Conservation (phyloP, 2,329 filamentous ascomycete species). For the Botrytis tulipae region DNA sequence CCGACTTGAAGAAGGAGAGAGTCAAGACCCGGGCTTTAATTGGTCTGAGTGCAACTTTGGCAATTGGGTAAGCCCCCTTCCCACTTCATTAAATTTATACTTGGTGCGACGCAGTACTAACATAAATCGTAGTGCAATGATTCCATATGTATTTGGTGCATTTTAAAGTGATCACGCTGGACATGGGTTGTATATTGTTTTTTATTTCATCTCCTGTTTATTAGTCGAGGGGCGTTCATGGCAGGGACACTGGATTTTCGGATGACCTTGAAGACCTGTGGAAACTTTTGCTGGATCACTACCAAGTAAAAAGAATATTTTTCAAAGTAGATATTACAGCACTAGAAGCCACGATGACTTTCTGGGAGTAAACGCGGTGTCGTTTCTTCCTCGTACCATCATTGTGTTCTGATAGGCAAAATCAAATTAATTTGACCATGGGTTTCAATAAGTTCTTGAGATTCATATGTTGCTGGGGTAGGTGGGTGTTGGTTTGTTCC, state of each 20-base stretch:
- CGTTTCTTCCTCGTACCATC: slow-evolving; percentile 6
- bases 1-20: slow-evolving; percentile 76
- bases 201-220: slow-evolving; percentile 20
- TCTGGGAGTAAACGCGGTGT: background rate
- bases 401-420: slow-evolving; percentile 21
- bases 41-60: slow-evolving; percentile 82
- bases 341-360: slow-evolving; percentile 13
- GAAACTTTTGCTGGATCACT: slow-evolving; percentile 31
- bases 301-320: slow-evolving; percentile 23
- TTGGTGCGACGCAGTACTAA: slow-evolving; percentile 23
- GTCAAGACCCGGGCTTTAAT: slow-evolving; percentile 83
- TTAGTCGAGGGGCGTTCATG: slow-evolving; percentile 25
- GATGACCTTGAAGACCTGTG: slow-evolving; percentile 13
- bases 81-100: background rate
- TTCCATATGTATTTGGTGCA: slow-evolving; percentile 39
- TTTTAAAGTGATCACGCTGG: slow-evolving; percentile 27
- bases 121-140: slow-evolving; percentile 34
- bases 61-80: slow-evolving; percentile 73
- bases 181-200: slow-evolving; percentile 20
- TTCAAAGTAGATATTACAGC: slow-evolving; percentile 26
- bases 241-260: slow-evolving; percentile 19
- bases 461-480: background rate
- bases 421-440: slow-evolving; percentile 19
- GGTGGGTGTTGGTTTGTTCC: background rate
- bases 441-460: background rate